Conservation (phyloP, 2,329 filamentous ascomycete species). For the Alternaria sp. region DNA sequence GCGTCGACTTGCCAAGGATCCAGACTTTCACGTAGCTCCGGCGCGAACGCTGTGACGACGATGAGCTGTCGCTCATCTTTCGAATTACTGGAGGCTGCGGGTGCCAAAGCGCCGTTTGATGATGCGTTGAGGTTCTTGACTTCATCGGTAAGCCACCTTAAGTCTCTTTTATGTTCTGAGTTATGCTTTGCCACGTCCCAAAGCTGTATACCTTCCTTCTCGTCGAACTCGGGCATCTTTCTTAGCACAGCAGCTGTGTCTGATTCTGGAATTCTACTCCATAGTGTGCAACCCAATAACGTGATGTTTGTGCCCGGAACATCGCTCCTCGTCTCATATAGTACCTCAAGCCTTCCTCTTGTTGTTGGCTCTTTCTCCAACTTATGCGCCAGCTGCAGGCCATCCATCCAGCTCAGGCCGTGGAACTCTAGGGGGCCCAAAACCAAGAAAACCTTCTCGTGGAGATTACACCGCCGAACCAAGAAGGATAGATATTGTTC, state of each 20-base stretch:
- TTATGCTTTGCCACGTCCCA: constrained; percentile 65
- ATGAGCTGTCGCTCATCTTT: constrained; percentile 50
- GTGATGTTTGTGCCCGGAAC: constrained; percentile 55
- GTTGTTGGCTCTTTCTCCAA: constrained; percentile 40
- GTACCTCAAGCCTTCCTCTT: constrained; percentile 53
- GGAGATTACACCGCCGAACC: constrained; percentile 38
- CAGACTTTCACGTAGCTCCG: constrained; percentile 60
- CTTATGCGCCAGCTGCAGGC: constrained; percentile 35
- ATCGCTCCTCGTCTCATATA: constrained; percentile 57
- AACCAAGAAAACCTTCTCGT: constrained; percentile 42
- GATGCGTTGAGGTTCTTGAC: constrained; percentile 35
- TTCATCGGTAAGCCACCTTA: constrained; percentile 60
- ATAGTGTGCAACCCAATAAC: constrained; percentile 67
- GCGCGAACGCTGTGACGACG: constrained; percentile 67
- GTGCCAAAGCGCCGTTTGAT: constrained; percentile 14
- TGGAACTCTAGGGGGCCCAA: constrained; percentile 42
- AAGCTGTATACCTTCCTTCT: constrained; percentile 53
- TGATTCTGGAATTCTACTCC: constrained; percentile 60
- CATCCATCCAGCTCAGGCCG: constrained; percentile 34
- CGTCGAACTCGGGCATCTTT: constrained; percentile 64
- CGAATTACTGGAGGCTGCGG: background rate
- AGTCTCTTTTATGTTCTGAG: constrained; percentile 57
- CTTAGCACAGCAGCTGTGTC: constrained; percentile 52
- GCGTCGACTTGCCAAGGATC: constrained; percentile 59
- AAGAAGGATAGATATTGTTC: constrained; percentile 44